Evolutionary conservation across 129 eudicot genomes (phyloP).

Genomic region (Flaveria sonorensis): DNA sequence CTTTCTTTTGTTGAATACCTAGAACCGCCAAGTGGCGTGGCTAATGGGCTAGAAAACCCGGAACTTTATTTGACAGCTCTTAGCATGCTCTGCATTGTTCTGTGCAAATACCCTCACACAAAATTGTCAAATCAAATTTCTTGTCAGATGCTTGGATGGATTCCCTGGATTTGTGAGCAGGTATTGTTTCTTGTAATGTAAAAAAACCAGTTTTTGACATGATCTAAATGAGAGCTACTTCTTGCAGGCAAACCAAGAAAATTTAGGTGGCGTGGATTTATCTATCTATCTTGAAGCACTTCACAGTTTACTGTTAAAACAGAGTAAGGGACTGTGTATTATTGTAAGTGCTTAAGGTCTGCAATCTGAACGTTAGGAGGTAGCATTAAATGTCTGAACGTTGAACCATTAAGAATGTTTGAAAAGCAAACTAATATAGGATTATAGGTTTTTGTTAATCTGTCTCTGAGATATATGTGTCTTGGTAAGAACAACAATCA

Average conservation of each 20-base stretch:
- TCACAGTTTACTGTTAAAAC: conserved; percentile 56
- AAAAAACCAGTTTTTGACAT: conserved; percentile 18
- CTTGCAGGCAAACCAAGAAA: conserved; percentile 56
- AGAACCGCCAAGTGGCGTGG: conserved; percentile 53
- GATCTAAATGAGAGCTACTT: conserved; percentile 31
- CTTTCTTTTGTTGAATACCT: conserved; percentile 55
- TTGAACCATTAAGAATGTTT: conserved; percentile 2
- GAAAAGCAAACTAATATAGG: conserved; percentile 1
- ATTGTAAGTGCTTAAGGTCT: background rate
- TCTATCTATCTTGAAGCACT: conserved; percentile 80
- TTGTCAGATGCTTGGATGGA: conserved; percentile 59
- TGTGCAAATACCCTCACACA: conserved; percentile 49
- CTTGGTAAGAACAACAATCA: conserved; percentile 17
- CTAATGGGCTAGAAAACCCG: conserved; percentile 37
- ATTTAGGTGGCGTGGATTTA: conserved; percentile 44
- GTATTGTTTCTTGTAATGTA: conserved; percentile 38
- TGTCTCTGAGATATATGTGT: conserved; percentile 17
- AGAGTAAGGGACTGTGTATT: conserved; percentile 47
- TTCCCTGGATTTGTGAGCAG: conserved; percentile 86
- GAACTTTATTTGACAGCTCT: conserved; percentile 69
- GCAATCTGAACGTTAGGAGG: background rate
- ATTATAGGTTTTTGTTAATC: background rate
- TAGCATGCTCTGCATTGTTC: conserved; percentile 73
- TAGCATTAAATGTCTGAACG: background rate
- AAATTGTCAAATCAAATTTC: conserved; percentile 44